phyloP scores from a whole-genome alignment of 2,329 filamentous ascomycete species.

The Didymella sp. region DNA sequence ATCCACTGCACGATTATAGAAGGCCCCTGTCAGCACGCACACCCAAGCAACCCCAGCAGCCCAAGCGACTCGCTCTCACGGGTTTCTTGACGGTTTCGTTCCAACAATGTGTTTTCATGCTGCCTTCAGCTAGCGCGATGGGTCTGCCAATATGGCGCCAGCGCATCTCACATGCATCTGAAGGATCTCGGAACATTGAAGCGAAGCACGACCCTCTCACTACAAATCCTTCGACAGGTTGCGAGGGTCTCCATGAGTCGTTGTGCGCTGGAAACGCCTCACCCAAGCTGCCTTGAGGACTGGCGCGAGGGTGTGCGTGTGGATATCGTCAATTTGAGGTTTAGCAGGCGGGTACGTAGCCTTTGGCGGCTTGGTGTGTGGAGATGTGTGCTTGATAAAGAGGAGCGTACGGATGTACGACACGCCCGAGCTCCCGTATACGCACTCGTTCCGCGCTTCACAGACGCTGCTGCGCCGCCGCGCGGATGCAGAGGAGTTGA shows the following conservation, averaged over 20 bases:
- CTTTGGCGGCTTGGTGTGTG: constrained; percentile 17
- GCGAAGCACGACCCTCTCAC: constrained; percentile 18
- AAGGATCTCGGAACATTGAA: constrained; percentile 19
- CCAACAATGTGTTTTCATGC: constrained; percentile 3
- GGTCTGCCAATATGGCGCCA: constrained; percentile 21
- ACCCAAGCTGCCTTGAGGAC: constrained; percentile 3
- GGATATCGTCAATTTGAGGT: constrained; percentile 4
- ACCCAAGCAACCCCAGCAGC: constrained; percentile 9
- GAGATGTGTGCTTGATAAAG: constrained; percentile 5
- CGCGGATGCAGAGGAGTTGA: constrained; percentile 3
- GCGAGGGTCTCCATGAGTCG: constrained; percentile 1
- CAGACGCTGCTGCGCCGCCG: constrained; percentile 16
- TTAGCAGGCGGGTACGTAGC: constrained; percentile 19
- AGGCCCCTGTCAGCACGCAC: constrained; percentile 12
- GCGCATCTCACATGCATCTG: constrained; percentile 18
- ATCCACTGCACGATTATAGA: constrained; percentile 13
- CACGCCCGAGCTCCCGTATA: constrained; percentile 17
- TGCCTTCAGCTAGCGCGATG: constrained; percentile 14
- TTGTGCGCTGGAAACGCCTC: not conserved
- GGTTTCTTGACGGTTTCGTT: constrained; percentile 1
- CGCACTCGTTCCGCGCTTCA: constrained; percentile 11
- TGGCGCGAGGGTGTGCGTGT: constrained; percentile 9
- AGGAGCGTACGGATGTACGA: constrained; percentile 13
- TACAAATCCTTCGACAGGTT: not conserved
- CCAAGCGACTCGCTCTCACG: constrained; percentile 8